Evolutionary conservation across 2,329 filamentous ascomycete genomes (phyloP), one percentile per base, ranked within the genome.

Genomic region (Fusarium sp.): DNA sequence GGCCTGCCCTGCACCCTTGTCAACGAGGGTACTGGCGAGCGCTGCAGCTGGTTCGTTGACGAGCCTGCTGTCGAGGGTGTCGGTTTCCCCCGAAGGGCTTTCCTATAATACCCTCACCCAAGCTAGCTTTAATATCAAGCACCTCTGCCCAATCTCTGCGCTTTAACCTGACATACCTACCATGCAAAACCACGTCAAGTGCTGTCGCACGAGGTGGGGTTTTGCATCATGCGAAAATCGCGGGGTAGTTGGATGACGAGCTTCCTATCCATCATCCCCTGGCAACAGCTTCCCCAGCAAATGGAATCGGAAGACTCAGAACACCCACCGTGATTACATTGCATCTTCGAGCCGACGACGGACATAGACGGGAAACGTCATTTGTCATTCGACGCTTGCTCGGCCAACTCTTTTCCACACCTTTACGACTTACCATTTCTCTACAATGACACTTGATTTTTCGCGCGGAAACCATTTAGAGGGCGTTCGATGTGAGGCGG

Each of bases 31-130:
- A 91, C 89, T 5, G 93, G 92, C 44, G 94, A 97, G 70, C 91
- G 94, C 75, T 94, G 94, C 76, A 96, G 90, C 82, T 99, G 96
- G 96, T 98, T 99, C 78, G 94, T 94, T 43, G 96, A 98, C 78
- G 87, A 90, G 75, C 85, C 92, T 6, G 95, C 96, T 46, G 90
- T 97, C 14, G 91, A 97, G 76, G 94, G 93, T 6, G 93, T 99
- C 14, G 84, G 85, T 64, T 98, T 93, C 77, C 93, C 94, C 24
- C 87, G 92, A 76, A 90, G 92, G 72, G 90, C 92, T 21, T 88
- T 87, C 74, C 77, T 88, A 76, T 87, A 57, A 74, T 53, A 62
- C 50, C 36, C 28, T 22, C 22, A 26, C 43, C 28, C 31, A 58
- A 57, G 60, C 44, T 57, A 70, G 59, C 49, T 55, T 53, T 44